Percentiles rank a stretch among this genome's conserved stretches.
Conservation (phyloP, 2,329 filamentous ascomycete genomes). For the Ustilaginoidea virens region DNA sequence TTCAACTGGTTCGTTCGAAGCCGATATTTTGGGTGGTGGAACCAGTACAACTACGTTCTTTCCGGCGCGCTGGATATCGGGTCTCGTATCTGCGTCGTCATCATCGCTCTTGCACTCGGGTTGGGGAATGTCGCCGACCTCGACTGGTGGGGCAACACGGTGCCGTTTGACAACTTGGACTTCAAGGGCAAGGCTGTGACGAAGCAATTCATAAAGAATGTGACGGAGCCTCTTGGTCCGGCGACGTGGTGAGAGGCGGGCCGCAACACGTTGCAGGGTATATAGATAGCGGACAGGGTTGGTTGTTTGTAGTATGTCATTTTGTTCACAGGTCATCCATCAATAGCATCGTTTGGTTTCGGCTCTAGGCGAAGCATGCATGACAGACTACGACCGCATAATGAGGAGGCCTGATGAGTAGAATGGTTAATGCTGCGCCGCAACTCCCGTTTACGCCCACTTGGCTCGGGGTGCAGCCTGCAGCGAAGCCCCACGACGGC, state of each 20-base stretch:
- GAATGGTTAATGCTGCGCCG: no score
- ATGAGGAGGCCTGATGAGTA: no score
- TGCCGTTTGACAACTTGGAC: constrained; percentile 17
- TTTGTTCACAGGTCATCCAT: no score
- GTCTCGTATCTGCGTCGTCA: constrained; percentile 36
- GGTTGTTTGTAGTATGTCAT: no score
- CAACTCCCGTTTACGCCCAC: no score
- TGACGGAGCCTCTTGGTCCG: constrained; percentile 14
- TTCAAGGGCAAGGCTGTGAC: constrained; percentile 10
- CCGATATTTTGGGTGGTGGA: constrained; percentile 38
- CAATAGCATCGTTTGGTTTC: no score
- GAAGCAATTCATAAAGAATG: constrained; percentile 10
- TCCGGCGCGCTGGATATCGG: constrained; percentile 41
- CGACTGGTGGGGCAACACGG: constrained; percentile 32
- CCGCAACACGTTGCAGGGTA: no score
- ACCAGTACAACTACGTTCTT: constrained; percentile 38
- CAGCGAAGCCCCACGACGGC: no score
- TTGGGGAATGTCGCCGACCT: constrained; percentile 12
- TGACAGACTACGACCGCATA: no score
- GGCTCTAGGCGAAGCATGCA: no score
- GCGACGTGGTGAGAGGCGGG: constrained; percentile 12
- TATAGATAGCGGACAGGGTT: no score
- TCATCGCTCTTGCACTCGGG: constrained; percentile 28
- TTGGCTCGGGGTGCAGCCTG: no score
- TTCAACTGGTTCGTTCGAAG: constrained; percentile 37